Conservation (phyloP, 192 early-diverging fungal genomes). For the Neocallimastix lanati region DNA sequence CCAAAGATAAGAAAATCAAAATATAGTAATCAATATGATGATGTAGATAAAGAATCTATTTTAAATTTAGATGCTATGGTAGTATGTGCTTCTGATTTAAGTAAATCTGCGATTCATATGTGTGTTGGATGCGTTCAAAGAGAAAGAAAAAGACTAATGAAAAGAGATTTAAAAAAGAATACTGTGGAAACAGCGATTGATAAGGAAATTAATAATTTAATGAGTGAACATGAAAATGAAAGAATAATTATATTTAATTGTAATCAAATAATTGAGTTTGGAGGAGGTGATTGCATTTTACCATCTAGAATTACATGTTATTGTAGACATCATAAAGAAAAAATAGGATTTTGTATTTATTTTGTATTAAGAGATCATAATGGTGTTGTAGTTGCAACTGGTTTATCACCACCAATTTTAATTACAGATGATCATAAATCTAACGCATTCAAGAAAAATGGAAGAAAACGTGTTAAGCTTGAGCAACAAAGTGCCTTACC, state of each 20-base stretch:
- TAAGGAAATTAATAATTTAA: slow-evolving; percentile 37
- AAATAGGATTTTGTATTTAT: slow-evolving; percentile 77
- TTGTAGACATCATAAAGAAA: slow-evolving; percentile 87
- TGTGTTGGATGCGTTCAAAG: slow-evolving; percentile 13
- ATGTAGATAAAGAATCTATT: slow-evolving; percentile 14
- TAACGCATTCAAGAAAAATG: slow-evolving; percentile 32
- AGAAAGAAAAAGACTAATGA: slow-evolving; percentile 15
- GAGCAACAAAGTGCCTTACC: slow-evolving; percentile 7
- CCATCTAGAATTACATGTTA: slow-evolving; percentile 93
- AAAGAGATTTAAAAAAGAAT: slow-evolving; percentile 6
- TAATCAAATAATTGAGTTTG: slow-evolving; percentile 67
- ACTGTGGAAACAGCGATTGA: slow-evolving; percentile 26
- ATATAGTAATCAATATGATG: slow-evolving; percentile 13
- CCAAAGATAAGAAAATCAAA: slow-evolving; percentile 21
- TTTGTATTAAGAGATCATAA: slow-evolving; percentile 54
- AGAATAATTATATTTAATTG: slow-evolving; percentile 81
- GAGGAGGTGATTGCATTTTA: slow-evolving; percentile 67
- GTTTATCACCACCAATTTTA: slow-evolving; percentile 78
- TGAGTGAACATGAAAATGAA: slow-evolving; percentile 45
- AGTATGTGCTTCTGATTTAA: slow-evolving; percentile 44
- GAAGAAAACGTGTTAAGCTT: slow-evolving; percentile 13
- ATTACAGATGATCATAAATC: slow-evolving; percentile 98
- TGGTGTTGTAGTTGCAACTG: slow-evolving; percentile 48
- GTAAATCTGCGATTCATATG: slow-evolving; percentile 17
- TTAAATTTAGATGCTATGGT: slow-evolving; percentile 63